These are phyloP conservation scores for Populus deltoides DNA, from an alignment of 345 rosid genomes.

Conservation along the genomic window DNA sequence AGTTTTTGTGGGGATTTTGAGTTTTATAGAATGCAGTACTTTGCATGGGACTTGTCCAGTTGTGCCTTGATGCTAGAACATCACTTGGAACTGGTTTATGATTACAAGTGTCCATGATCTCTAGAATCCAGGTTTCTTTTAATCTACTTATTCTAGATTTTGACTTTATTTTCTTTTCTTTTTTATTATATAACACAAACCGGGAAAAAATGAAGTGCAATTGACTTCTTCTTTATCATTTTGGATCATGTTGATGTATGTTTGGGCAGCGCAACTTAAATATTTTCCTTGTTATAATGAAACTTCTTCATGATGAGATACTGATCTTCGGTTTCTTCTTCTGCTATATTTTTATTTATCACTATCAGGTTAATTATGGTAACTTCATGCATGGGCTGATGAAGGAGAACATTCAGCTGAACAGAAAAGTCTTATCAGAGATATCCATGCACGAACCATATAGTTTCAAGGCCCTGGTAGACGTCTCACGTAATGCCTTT, in stretches of 20 bases:
- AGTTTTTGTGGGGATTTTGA: neutral
- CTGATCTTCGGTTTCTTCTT: neutral
- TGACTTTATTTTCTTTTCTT: neutral
- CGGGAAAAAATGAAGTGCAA: neutral
- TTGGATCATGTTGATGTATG: neutral
- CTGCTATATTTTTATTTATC: neutral
- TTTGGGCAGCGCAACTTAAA: neutral
- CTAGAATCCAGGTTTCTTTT: neutral
- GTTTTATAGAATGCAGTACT: neutral
- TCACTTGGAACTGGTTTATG: neutral
- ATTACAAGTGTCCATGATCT: too few species aligned
- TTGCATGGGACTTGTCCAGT: neutral
- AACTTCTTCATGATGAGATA: neutral
- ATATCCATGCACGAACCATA: constrained; percentile 85
- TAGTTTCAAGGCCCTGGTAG: constrained; percentile 89
- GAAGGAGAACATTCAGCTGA: constrained; percentile 92
- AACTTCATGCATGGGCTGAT: constrained; percentile 87
- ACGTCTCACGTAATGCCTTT: constrained; percentile 68
- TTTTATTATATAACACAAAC: neutral
- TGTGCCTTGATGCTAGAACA: neutral
- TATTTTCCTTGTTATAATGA: neutral
- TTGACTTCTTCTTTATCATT: neutral
- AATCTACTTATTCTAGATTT: neutral
- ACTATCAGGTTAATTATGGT: constrained; percentile 71
- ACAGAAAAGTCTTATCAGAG: constrained; percentile 85